Conservation (phyloP, 768 basidiomycete genomes). For the Serpula lacrymans region DNA sequence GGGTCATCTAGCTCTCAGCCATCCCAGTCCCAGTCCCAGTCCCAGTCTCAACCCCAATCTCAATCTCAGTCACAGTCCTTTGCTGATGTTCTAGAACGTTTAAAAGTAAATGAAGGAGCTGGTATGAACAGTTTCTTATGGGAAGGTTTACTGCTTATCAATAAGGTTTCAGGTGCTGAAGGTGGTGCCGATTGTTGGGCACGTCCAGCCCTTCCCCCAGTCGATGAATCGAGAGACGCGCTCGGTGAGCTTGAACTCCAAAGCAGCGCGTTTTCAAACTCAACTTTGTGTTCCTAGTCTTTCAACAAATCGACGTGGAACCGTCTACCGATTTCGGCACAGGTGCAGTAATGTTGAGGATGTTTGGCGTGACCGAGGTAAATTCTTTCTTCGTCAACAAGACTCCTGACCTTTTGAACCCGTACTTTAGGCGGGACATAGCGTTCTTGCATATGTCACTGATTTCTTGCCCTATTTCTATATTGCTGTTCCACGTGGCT, state of each 20-base stretch:
- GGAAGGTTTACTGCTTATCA: constrained; percentile 1
- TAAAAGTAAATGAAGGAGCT: constrained; percentile 43
- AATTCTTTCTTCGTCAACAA: constrained; percentile 7
- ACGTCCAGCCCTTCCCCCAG: constrained; percentile 50
- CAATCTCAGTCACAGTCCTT: constrained; percentile 45
- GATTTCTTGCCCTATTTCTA: constrained; percentile 95
- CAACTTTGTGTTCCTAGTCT: constrained; percentile 47
- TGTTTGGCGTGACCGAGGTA: constrained; percentile 93
- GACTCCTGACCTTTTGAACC: neutral
- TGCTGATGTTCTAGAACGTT: constrained; percentile 57
- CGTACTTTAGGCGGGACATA: constrained; percentile 72
- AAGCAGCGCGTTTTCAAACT: neutral
- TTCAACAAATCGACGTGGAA: constrained; percentile 96
- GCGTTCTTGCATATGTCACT: constrained; percentile 79
- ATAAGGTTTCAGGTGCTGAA: constrained; percentile 50
- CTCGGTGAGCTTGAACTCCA: constrained; percentile 57
- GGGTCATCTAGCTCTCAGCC: constrained; percentile 39
- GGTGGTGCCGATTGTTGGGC: constrained; percentile 78
- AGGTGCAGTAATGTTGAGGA: constrained; percentile 49
- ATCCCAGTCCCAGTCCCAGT: constrained; percentile 29
- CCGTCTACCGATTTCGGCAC: constrained; percentile 46
- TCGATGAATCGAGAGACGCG: constrained; percentile 60
- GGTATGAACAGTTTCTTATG: constrained; percentile 39
- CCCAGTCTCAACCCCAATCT: constrained; percentile 22
- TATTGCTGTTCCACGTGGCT: constrained; percentile 81